Conservation (phyloP, 495 filamentous ascomycete genomes). For the Podospora bellae-mahoneyi region DNA sequence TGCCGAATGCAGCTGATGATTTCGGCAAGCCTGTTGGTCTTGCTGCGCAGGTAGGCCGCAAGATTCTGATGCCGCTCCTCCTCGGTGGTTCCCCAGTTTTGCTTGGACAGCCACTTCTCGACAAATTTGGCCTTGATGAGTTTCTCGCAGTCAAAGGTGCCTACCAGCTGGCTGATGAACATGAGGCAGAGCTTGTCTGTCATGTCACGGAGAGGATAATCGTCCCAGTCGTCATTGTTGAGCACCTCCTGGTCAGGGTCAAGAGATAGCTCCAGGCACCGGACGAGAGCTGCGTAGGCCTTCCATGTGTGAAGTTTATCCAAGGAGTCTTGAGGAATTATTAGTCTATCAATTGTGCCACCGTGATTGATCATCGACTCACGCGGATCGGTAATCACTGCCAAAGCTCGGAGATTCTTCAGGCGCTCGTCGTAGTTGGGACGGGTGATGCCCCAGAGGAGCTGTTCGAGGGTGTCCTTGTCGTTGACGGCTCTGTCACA, state of each 20-base stretch:
- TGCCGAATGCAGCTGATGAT: conserved; percentile 39
- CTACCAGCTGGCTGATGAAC: conserved; percentile 44
- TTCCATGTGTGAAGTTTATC: conserved; percentile 39
- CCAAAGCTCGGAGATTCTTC: conserved; percentile 46
- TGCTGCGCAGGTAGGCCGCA: conserved; percentile 38
- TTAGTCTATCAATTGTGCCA: background rate
- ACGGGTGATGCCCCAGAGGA: conserved; percentile 51
- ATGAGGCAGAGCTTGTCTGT: conserved; percentile 50
- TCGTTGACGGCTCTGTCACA: conserved; percentile 53
- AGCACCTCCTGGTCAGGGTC: conserved; percentile 50
- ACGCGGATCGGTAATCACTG: conserved; percentile 33
- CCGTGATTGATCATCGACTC: conserved; percentile 10
- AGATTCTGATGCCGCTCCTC: conserved; percentile 47
- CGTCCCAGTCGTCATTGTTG: conserved; percentile 48
- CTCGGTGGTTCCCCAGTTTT: conserved; percentile 50
- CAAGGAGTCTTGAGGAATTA: conserved; percentile 22
- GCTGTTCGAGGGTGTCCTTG: conserved; percentile 34
- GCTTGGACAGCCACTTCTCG: conserved; percentile 54
- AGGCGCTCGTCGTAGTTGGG: conserved; percentile 50
- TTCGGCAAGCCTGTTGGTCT: conserved; percentile 45
- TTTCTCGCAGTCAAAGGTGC: conserved; percentile 39
- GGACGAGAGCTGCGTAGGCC: conserved; percentile 51
- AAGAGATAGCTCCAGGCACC: conserved; percentile 49
- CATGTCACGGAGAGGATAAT: conserved; percentile 51
- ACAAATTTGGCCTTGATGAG: conserved; percentile 51